Base-by-base conservation (phyloP, 139 green algal genomes). In the Micractinium sp. region DNA sequence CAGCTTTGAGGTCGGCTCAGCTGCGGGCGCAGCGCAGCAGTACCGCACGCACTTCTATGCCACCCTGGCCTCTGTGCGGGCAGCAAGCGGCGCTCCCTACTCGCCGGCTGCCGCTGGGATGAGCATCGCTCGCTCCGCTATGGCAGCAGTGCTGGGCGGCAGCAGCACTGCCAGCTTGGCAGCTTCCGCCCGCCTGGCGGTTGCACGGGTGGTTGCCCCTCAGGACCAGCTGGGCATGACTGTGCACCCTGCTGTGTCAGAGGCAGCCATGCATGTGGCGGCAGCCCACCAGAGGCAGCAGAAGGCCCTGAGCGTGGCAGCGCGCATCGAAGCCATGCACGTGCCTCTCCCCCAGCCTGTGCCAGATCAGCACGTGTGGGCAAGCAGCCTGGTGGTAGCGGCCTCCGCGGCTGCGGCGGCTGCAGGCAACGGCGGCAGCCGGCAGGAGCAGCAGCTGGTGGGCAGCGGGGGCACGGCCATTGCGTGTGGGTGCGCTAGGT, bases 211-310 rank as follows among this genome's bases (percentile, higher is more conserved):
- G 41, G 25, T 61, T 2, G 69, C 83, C 0, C 86, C 66, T 16
- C 47, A 47, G 73, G 56, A 39, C 27, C 53, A 90, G 82, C 61
- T 90, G 19, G 86, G 86, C 71, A 90, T 90, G 75, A 35, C 78
- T 1, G n/a, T 90, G 9, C 92, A 94, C 74, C 92, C 92, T 2
- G 91, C 91, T 23, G 78, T 89, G 31, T 83, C 86, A 1, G 92
- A 94, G 85, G 88, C 89, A 23, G 85, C 88, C 75, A 84, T 90
- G 77, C 89, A 92, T 71, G 71, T 93, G 41, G 88, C 85, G 0
- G 88, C 67, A 7, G 85, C 74, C 13, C 90, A 92, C 71, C 67
- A 74, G 53, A 36, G 23, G n/a, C 85, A 73, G 36, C 39, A 71
- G 33, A n/a, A 38, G 18, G 23, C 33, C 22, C 69, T 92, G 33